These are phyloP conservation scores for Apiospora saccharicola DNA, from an alignment of 2,329 filamentous ascomycete genomes.

Conservation along the genomic window DNA sequence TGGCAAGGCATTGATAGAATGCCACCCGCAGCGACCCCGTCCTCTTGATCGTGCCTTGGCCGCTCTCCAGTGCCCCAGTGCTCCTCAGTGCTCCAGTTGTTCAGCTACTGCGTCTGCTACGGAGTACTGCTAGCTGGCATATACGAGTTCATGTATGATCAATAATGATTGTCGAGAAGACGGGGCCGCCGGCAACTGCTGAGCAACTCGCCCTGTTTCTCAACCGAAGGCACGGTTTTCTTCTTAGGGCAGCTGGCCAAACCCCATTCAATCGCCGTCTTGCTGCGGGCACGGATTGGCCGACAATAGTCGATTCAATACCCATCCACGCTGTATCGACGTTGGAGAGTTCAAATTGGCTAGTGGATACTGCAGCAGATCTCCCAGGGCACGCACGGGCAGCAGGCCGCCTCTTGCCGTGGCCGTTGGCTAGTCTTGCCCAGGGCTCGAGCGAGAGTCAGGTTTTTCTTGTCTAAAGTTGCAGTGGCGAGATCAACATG, in stretches of 20 bases:
- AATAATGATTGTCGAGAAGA: background rate
- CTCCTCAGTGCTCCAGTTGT: background rate
- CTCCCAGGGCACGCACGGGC: slow-evolving; percentile 23
- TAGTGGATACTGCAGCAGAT: slow-evolving; percentile 14
- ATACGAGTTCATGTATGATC: background rate
- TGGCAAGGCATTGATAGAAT: slow-evolving; percentile 16
- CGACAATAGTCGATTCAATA: background rate
- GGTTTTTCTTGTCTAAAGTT: background rate
- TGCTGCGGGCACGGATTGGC: slow-evolving; percentile 13
- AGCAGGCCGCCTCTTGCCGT: slow-evolving; percentile 21
- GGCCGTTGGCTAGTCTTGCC: slow-evolving; percentile 6
- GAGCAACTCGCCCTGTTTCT: background rate
- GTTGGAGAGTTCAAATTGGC: slow-evolving; percentile 12
- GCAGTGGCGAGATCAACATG: slow-evolving; percentile 26
- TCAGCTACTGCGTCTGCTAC: background rate
- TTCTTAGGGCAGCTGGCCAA: background rate
- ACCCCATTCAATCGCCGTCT: background rate
- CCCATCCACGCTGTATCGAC: slow-evolving; percentile 8
- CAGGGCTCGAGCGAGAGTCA: slow-evolving; percentile 8
- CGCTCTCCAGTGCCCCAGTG: background rate
- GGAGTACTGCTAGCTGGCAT: background rate
- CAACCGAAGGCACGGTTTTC: background rate
- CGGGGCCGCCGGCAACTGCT: background rate
- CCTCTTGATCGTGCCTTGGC: slow-evolving; percentile 2
- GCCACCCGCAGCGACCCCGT: slow-evolving; percentile 5